phyloP scores from a whole-genome alignment of 345 rosid genomes.

The Capsella bursapastoris region DNA sequence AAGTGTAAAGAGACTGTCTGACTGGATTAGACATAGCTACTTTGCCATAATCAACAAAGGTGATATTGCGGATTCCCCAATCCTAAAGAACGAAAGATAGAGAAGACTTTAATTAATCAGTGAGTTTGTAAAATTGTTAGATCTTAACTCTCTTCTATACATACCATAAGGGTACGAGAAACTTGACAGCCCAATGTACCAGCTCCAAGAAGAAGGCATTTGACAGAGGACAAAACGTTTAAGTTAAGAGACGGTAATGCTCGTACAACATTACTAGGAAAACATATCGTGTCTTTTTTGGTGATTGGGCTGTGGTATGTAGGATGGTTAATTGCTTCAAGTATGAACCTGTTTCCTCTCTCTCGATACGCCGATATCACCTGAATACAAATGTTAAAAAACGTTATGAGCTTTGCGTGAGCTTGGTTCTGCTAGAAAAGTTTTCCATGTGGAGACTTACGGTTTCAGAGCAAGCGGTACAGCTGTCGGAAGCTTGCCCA shows the following conservation, averaged over 20 bases:
- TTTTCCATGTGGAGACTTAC: conserved; percentile 51
- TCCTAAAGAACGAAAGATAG: conserved; percentile 53
- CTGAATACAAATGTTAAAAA: conserved; percentile 44
- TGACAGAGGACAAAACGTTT: conserved; percentile 63
- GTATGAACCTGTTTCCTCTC: conserved; percentile 73
- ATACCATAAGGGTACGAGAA: conserved; percentile 91
- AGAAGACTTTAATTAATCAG: conserved; percentile 28
- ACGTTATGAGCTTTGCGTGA: background rate
- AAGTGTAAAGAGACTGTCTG: conserved; percentile 91
- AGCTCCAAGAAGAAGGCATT: conserved; percentile 98
- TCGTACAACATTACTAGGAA: conserved; percentile 29
- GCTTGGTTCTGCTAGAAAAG: conserved; percentile 1
- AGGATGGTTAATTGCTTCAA: conserved; percentile 87
- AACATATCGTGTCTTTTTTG: too few species aligned
- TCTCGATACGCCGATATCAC: conserved; percentile 72
- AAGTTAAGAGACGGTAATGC: conserved; percentile 89
- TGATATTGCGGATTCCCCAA: conserved; percentile 93
- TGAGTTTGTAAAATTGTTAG: conserved; percentile 16
- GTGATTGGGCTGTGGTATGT: conserved; percentile 48
- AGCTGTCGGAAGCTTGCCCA: conserved; percentile 84
- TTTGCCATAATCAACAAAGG: conserved; percentile 84
- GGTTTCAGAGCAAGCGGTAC: conserved; percentile 85
- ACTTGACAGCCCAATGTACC: conserved; percentile 98
- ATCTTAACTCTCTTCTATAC: conserved; percentile 34
- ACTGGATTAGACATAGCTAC: conserved; percentile 98